Evolutionary conservation across 2,329 filamentous ascomycete genomes (phyloP), one percentile per base, ranked within the genome.

Genomic region (Ophiostoma australiae): DNA sequence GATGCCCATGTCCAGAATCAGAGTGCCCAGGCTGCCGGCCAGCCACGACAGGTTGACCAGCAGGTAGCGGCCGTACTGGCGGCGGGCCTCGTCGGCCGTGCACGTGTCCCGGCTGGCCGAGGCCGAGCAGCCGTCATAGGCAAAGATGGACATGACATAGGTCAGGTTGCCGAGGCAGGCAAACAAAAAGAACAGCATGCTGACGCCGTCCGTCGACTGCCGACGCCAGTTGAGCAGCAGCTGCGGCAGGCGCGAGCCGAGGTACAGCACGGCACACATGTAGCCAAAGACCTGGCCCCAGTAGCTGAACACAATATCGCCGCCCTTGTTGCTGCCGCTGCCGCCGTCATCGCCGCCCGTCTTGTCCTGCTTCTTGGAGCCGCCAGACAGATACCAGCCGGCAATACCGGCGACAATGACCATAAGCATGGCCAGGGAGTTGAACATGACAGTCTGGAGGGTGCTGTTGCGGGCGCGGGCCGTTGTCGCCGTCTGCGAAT

Each of bases 91-190:
- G 0, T 89, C 91, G 0, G 84, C 81, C 35, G 78, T 79, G 80
- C 94, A 97, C 17, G 7, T 11, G 79, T 76, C 33, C 73, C 76
- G 27, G 68, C 76, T 72, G 74, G 81, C 75, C 35, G 77, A 77
- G 74, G 81, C 75, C 33, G 78, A 77, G 39, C 78, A 78, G 8
- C 66, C 69, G 48, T 94, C 92, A 77, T 93, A 98, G 0, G 93
- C 94, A 74, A 98, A 85, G 75, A 99, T 98, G 52, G 90, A 94
- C 52, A 97, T 82, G 23, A 97, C 94, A 77, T 96, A 98, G 0
- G 94, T 97, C 74, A 97, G 80, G 79, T 99, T 99, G 1, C 95
- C 95, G 6, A 98, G 87, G 78, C 94, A 98, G 4, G 95, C 95
- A 78, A 99, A 98, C 31, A 98, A 84, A 82, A 98, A 98, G 81